Evolutionary conservation across 768 basidiomycete genomes (phyloP).

Genomic region (Lepiota venenata): DNA sequence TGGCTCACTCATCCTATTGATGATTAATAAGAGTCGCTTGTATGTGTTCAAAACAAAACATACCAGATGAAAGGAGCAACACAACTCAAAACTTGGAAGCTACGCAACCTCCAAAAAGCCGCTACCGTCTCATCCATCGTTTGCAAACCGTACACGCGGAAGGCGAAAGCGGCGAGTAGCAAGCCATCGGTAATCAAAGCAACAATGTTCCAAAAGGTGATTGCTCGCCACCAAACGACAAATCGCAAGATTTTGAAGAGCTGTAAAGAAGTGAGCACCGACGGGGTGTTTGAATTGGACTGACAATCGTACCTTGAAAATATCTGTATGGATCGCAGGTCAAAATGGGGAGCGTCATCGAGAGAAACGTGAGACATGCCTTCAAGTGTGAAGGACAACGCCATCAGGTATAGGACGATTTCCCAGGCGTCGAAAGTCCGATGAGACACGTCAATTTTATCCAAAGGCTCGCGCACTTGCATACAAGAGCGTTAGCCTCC

Average conservation of each 20-base stretch:
- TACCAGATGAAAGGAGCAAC: constrained; percentile 88
- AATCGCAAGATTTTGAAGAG: constrained; percentile 69
- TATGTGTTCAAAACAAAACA: constrained; percentile 20
- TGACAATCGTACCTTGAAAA: constrained; percentile 44
- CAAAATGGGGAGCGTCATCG: not conserved
- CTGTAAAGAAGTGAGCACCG: constrained; percentile 29
- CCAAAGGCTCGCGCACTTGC: constrained; percentile 75
- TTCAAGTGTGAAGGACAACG: constrained; percentile 75
- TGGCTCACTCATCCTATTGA: constrained; percentile 71
- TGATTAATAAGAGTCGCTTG: not conserved
- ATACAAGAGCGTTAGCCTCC: not conserved
- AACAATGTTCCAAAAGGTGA: constrained; percentile 76
- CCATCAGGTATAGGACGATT: constrained; percentile 72
- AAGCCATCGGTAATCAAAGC: constrained; percentile 71
- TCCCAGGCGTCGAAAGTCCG: constrained; percentile 77
- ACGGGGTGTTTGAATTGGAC: not conserved
- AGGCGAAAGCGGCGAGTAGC: constrained; percentile 66
- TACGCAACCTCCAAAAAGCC: constrained; percentile 45
- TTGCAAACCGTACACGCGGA: constrained; percentile 62
- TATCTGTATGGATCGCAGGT: constrained; percentile 28
- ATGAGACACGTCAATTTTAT: constrained; percentile 56
- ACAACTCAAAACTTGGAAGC: constrained; percentile 89
- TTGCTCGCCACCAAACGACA: constrained; percentile 69
- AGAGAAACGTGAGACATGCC: constrained; percentile 39
- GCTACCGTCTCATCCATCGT: constrained; percentile 30